Evolutionary conservation across 1,139 yeast genomes (phyloP), one percentile per base, ranked within the genome.

Genomic region (Lodderomyces metapsilosis): DNA sequence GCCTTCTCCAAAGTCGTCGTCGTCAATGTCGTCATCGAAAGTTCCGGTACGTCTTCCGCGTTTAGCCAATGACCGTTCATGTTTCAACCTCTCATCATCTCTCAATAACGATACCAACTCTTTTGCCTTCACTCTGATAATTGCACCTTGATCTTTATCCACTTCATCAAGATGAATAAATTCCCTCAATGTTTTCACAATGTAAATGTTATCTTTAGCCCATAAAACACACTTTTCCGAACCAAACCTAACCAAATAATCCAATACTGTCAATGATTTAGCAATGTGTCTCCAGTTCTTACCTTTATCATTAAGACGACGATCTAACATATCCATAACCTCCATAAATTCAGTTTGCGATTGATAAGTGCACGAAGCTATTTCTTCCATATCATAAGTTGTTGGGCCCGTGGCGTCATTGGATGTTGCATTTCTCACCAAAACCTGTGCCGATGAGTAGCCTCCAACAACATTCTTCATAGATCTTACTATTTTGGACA

Each of bases 211-310:
- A 61, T 89, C 96, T 60, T 84, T 85, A 45, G 95, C 84, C 99
- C 99, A 92, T 41, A 84, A 71, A 7, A 92, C 96, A 56, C 94
- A 94, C 54, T 87, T 86, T 52, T 92, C 97, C 22, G 92, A 78
- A 20, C 98, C 99, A 50, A 76, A 79, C 52, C 95, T 80, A 20
- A 92, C 89, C 50, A 92, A 73, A 62, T 84, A 92, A 58, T 92
- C 98, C 55, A 92, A 74, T 11, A 92, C 85, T 1, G 96, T 87
- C 52, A 92, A 73, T 2, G 95, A 81, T 63, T 92, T 94, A 50
- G 95, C 92, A 36, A 92, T 92, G 63, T 92, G 99, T 52, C 97
- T 80, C 98, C 98, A 92, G 66, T 92, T 88, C 62, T 91, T 92
- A 46, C 98, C 98, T 70, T 91, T 91, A 59, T 92, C 98, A 58